Percentiles rank a stretch among this genome's conserved stretches.
Evolutionary conservation across 108 stramenopile genomes (phyloP).

Genomic region (Nitzschia sp.): DNA sequence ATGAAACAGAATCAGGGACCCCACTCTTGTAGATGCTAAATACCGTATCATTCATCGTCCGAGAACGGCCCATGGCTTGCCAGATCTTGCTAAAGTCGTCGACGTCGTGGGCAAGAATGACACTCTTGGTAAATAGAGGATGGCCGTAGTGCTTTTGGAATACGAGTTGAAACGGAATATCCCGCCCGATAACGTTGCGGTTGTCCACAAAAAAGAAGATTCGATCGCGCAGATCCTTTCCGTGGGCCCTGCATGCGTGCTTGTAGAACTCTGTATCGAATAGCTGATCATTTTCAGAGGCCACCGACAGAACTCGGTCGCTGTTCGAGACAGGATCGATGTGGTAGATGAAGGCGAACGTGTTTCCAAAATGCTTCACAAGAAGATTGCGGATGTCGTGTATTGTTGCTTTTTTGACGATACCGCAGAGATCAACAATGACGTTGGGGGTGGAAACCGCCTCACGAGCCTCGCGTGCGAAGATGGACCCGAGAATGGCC

Average conservation of each 20-base stretch:
- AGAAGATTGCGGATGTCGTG: slow-evolving; percentile 29
- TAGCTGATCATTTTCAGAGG: slow-evolving; percentile 28
- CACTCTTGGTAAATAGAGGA: slow-evolving; percentile 32
- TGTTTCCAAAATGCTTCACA: slow-evolving; percentile 17
- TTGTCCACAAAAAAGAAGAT: slow-evolving; percentile 43
- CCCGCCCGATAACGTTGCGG: slow-evolving; percentile 36
- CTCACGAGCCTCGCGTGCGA: slow-evolving; percentile 12
- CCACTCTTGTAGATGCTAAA: slow-evolving; percentile 34
- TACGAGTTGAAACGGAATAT: slow-evolving; percentile 37
- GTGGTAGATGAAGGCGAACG: slow-evolving; percentile 33
- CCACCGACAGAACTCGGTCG: slow-evolving; percentile 29
- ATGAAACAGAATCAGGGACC: background rate
- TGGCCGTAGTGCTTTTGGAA: slow-evolving; percentile 29
- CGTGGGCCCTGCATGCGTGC: slow-evolving; percentile 25
- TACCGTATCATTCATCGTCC: slow-evolving; percentile 34
- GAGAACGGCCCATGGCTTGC: slow-evolving; percentile 39
- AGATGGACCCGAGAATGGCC: slow-evolving; percentile 30
- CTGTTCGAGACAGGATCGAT: slow-evolving; percentile 36
- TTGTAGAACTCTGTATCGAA: slow-evolving; percentile 42
- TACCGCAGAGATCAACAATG: slow-evolving; percentile 36
- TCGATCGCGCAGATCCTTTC: slow-evolving; percentile 18
- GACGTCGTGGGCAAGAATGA: slow-evolving; percentile 34
- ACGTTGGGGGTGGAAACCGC: slow-evolving; percentile 14
- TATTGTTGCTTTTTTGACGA: slow-evolving; percentile 32
- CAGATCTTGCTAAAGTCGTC: slow-evolving; percentile 42